phyloP scores from a whole-genome alignment of 768 basidiomycete species.

The Amanita pallidorosea region DNA sequence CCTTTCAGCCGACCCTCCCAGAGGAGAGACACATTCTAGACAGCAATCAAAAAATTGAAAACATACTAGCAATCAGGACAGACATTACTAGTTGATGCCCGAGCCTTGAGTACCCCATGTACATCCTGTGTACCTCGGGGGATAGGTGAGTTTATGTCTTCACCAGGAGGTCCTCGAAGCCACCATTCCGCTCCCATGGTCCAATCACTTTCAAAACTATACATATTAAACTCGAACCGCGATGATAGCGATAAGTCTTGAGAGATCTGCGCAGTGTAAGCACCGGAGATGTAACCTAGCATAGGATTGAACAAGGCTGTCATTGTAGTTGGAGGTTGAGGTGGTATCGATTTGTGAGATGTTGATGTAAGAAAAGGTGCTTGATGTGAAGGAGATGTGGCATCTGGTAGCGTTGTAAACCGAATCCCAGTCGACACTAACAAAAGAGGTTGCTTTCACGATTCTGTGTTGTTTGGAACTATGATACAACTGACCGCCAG shows the following conservation, averaged over 20 bases:
- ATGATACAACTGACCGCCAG: conserved; percentile 57
- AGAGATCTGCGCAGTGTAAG: conserved; percentile 84
- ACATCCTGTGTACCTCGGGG: conserved; percentile 27
- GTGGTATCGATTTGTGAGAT: conserved; percentile 26
- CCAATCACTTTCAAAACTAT: conserved; percentile 96
- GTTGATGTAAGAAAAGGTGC: conserved; percentile 25
- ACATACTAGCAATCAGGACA: conserved; percentile 15
- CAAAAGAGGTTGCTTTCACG: neutral
- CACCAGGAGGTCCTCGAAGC: conserved; percentile 51
- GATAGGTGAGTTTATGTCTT: conserved; percentile 11
- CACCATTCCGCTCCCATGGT: conserved; percentile 95
- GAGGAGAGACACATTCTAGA: conserved; percentile 77
- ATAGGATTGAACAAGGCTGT: conserved; percentile 95
- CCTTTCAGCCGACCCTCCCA: conserved; percentile 92
- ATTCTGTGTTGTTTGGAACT: neutral
- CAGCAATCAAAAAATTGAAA: neutral
- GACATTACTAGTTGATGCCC: conserved; percentile 84
- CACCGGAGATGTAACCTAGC: conserved; percentile 86
- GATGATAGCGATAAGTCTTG: conserved; percentile 79
- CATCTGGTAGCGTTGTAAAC: conserved; percentile 88
- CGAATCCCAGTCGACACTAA: conserved; percentile 86
- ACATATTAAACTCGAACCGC: conserved; percentile 92
- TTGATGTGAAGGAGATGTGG: conserved; percentile 56
- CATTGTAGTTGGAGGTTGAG: conserved; percentile 88
- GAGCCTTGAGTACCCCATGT: conserved; percentile 80